A percentile compares a stretch with the other conserved stretches of the same genome.
Conservation (phyloP, 2,329 filamentous ascomycete species). For the Kalaharituber pfeilii region DNA sequence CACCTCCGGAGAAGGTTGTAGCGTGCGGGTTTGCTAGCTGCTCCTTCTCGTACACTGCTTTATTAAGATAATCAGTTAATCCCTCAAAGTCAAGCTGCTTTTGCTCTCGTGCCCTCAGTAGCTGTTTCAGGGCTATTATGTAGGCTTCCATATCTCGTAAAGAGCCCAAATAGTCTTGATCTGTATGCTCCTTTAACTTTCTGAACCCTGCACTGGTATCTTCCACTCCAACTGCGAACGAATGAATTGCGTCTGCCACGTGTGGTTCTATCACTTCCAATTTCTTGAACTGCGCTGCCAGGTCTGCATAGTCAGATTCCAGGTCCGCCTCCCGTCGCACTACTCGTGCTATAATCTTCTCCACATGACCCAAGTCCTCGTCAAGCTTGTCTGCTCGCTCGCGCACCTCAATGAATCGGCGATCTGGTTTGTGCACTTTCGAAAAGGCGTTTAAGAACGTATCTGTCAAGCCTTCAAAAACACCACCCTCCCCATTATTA, state of each 20-base stretch:
- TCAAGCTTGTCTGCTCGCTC: constrained; percentile 88
- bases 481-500: constrained; percentile 40
- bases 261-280: constrained; percentile 78
- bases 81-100: constrained; percentile 97
- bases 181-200: constrained; percentile 72
- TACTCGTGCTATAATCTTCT: constrained; percentile 87
- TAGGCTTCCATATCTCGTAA: constrained; percentile 93
- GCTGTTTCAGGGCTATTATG: constrained; percentile 64
- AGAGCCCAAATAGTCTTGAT: constrained; percentile 86
- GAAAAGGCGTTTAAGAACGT: constrained; percentile 95
- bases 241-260: constrained; percentile 63
- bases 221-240: constrained; percentile 72
- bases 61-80: constrained; percentile 85
- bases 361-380: constrained; percentile 79
- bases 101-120: constrained; percentile 85
- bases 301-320: constrained; percentile 71
- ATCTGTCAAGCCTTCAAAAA: constrained; percentile 90
- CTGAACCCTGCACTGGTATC: constrained; percentile 64
- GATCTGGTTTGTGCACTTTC: constrained; percentile 88
- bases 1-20: constrained; percentile 36
- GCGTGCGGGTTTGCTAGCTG: constrained; percentile 37
- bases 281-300: constrained; percentile 88
- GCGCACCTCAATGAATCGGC: constrained; percentile 81
- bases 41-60: constrained; percentile 75
- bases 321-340: constrained; percentile 74